phyloP scores from a whole-genome alignment of 441 rosid genomes.

The Adansonia rubrostipa region DNA sequence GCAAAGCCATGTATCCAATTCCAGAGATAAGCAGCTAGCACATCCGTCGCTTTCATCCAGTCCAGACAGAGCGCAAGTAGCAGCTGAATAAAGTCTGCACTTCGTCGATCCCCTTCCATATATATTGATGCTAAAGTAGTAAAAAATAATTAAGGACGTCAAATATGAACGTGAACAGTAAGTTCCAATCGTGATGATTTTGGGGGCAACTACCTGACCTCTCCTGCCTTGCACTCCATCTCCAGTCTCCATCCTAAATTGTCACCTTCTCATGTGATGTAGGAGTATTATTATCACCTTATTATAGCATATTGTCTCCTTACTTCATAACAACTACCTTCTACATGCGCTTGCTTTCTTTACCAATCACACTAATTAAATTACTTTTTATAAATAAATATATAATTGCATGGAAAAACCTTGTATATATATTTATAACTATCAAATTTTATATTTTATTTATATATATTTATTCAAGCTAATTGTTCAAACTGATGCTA shows the following conservation, averaged over 20 bases:
- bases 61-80: not conserved
- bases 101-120: too few species aligned
- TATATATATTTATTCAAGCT: too few species aligned
- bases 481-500: too few species aligned
- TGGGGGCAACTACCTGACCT: not conserved
- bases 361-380: not conserved
- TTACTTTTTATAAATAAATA: not conserved
- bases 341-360: not conserved
- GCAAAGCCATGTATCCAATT: too few species aligned
- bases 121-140: too few species aligned
- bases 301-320: not conserved
- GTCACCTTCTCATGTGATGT: too few species aligned
- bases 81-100: not conserved
- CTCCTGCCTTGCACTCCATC: too few species aligned
- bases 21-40: slow-evolving; percentile 15
- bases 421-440: too few species aligned
- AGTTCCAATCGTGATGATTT: slow-evolving; percentile 25
- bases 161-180: slow-evolving; percentile 26
- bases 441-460: too few species aligned
- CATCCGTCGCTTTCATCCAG: slow-evolving; percentile 17
- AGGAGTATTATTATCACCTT: too few species aligned
- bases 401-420: not conserved
- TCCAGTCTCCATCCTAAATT: too few species aligned
- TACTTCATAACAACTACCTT: not conserved
- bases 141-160: slow-evolving; percentile 18